A percentile compares a stretch with the other conserved stretches of the same genome.
Conservation (phyloP, 2,329 filamentous ascomycete species). For the Paecilomyces niveus region DNA sequence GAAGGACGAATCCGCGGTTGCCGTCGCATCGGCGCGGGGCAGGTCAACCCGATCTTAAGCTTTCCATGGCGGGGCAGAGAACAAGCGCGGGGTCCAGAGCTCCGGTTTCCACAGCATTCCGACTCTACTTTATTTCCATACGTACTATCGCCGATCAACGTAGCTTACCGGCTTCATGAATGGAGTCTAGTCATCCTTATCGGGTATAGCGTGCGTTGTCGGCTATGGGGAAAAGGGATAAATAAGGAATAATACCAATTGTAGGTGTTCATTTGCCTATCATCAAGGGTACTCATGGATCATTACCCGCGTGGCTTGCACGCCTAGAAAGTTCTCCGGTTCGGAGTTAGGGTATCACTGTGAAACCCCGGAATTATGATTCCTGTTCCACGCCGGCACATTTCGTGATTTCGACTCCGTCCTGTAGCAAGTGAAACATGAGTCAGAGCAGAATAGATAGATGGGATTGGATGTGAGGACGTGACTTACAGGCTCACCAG, state of each 20-base stretch:
- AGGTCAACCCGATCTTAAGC: slow-evolving; percentile 6
- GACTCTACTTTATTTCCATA: neutral
- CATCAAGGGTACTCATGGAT: neutral
- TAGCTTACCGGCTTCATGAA: neutral
- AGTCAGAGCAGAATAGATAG: slow-evolving; percentile 5
- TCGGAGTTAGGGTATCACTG: neutral
- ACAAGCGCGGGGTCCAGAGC: neutral
- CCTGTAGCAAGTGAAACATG: slow-evolving; percentile 35
- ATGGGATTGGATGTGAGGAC: neutral
- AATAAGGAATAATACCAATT: neutral
- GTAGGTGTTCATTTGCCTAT: neutral
- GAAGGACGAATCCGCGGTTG: neutral
- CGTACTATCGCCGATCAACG: neutral
- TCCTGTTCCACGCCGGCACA: slow-evolving; percentile 38
- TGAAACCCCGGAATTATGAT: neutral
- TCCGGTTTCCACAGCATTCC: neutral
- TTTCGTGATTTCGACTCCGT: slow-evolving; percentile 57
- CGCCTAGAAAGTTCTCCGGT: neutral
- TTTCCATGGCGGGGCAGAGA: slow-evolving; percentile 2
- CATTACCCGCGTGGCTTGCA: neutral
- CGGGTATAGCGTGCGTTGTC: neutral
- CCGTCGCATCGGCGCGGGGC: slow-evolving; percentile 4
- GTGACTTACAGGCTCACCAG: slow-evolving; percentile 2
- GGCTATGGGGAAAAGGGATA: neutral
- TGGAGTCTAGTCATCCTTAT: neutral